Percentiles rank a stretch among this genome's conserved stretches.
phyloP scores from a whole-genome alignment of 164 flowering plant species.

The Macadamia tetraphylla region DNA sequence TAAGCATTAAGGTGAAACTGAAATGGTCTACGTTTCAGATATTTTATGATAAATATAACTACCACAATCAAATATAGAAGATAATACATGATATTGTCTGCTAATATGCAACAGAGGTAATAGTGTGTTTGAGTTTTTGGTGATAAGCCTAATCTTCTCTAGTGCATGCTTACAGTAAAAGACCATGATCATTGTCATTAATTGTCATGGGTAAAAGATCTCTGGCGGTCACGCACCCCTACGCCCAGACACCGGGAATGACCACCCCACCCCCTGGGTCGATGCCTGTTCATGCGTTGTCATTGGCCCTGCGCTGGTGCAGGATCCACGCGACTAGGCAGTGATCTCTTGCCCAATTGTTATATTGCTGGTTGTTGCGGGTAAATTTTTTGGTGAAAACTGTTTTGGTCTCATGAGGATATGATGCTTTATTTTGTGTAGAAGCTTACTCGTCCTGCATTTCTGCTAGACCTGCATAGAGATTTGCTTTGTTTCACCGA shows the following conservation, averaged over 20 bases:
- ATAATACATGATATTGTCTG: neutral
- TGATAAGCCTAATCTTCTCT: neutral
- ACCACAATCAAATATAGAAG: neutral
- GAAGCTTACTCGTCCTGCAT: neutral
- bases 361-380: neutral
- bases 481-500: neutral
- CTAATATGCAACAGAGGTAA: neutral
- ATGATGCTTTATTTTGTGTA: neutral
- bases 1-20: conserved; percentile 81
- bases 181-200: neutral
- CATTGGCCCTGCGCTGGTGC: no score
- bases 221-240: no score
- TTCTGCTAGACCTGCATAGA: neutral
- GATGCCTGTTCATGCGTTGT: no score
- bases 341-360: no score
- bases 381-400: no score
- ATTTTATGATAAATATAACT: neutral
- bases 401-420: neutral
- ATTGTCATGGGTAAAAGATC: neutral
- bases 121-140: neutral
- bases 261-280: no score
- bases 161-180: neutral
- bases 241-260: no score
- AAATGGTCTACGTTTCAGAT: no score
- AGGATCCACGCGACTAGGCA: no score